Base-by-base conservation (phyloP, 331 rosid genomes). In the Quercus tomentella region DNA sequence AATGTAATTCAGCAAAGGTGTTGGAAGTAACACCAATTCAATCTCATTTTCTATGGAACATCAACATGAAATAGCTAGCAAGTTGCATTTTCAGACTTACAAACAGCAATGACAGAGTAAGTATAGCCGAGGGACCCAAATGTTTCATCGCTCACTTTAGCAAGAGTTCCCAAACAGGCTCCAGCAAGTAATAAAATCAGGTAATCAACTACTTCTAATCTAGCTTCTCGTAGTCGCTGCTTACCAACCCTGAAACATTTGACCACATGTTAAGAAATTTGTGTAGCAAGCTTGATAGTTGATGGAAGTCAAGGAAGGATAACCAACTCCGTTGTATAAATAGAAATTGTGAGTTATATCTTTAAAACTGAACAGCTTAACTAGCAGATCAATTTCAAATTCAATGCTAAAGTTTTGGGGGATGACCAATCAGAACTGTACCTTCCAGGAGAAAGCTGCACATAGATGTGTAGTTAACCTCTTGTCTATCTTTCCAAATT, bases 131-230 rank as follows among this genome's bases (percentile, higher is more conserved):
- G 88, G 83, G 89, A 81, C 45, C 92, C 97, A 80, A 92, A 88
- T 25, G 92, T 72, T 73, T 84, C 89, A 55, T 92, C 97, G 72
- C 85, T 86, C 82, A 90, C 90, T 88, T 82, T 85, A 23, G 94
- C 82, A 74, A 92, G 92, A 70, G 84, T 85, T 82, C 97, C 94
- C 77, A 90, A 84, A 80, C 90, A 88, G 76, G 94, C 91, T 73
- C 97, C 97, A 52, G 94, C 94, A 77, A 89, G 91, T 67, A 92
- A 84, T 67, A 92, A 78, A 85, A 92, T 90, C 69, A 92, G 85
- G 78, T 88, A 88, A 73, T 89, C 94, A 21, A 89, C 86, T 21
- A 88, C 89, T 76, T 82, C 87, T 74, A 81, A 58, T 86, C 68
- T 83, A 58, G 88, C 88, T 76, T 92, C 94, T 81, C 94, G 82